Percentiles rank a stretch among this genome's conserved stretches.
phyloP scores from a whole-genome alignment of 495 filamentous ascomycete genomes.

The Tuber melanosporum region DNA sequence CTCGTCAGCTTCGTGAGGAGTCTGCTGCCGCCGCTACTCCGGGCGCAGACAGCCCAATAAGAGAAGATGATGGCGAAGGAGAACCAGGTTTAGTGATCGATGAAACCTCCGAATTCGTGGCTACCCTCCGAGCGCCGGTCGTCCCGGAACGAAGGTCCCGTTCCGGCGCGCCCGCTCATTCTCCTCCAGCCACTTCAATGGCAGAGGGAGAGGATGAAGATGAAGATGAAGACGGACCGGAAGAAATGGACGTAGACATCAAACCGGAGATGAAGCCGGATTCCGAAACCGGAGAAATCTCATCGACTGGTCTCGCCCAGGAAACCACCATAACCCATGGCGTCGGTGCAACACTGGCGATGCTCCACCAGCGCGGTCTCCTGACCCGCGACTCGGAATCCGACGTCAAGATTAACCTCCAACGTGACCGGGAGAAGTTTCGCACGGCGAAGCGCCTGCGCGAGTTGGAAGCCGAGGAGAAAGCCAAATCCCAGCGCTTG shows the following conservation, averaged over 20 bases:
- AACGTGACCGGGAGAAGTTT: conserved; percentile 74
- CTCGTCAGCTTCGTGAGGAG: conserved; percentile 72
- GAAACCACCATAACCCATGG: conserved; percentile 71
- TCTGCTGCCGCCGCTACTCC: conserved; percentile 48
- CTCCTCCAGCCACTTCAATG: conserved; percentile 32
- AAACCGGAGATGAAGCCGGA: conserved; percentile 47
- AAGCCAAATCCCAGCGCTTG: conserved; percentile 77
- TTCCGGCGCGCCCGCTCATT: conserved; percentile 33
- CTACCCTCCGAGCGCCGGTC: conserved; percentile 65
- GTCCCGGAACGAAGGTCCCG: conserved; percentile 55
- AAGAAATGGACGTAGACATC: conserved; percentile 55
- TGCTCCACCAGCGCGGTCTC: conserved; percentile 76
- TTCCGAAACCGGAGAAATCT: conserved; percentile 50
- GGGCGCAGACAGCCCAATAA: conserved; percentile 28
- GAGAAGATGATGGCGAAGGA: conserved; percentile 49
- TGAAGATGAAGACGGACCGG: conserved; percentile 41
- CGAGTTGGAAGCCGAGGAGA: conserved; percentile 67
- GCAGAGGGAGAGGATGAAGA: conserved; percentile 45
- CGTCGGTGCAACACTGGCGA: conserved; percentile 69
- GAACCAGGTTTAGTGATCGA: conserved; percentile 79
- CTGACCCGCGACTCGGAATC: conserved; percentile 56
- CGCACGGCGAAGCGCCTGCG: conserved; percentile 66
- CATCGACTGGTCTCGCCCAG: conserved; percentile 72
- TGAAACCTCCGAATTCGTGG: conserved; percentile 90
- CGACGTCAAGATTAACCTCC: conserved; percentile 58